Evolutionary conservation across 768 basidiomycete genomes (phyloP).

Genomic region (Auriscalpium microsporum): DNA sequence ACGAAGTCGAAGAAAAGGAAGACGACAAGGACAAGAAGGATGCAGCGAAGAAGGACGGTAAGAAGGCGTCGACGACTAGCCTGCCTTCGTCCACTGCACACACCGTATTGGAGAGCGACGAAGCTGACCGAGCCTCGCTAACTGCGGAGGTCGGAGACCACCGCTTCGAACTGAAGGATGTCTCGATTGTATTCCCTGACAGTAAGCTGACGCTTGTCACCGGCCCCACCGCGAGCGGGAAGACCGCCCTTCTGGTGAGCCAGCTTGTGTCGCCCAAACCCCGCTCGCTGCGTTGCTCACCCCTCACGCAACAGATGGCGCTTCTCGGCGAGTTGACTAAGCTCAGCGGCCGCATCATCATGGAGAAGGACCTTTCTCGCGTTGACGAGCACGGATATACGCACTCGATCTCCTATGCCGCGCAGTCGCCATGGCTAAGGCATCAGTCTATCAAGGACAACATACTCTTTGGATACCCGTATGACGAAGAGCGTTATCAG

Average conservation of each 20-base stretch:
- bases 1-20: conserved; percentile 33
- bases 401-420: conserved; percentile 41
- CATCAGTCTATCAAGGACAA: conserved; percentile 47
- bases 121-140: conserved; percentile 15
- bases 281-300: no score
- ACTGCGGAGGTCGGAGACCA: conserved; percentile 26
- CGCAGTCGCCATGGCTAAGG: conserved; percentile 40
- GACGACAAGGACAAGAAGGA: conserved; percentile 16
- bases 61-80: not conserved
- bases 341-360: conserved; percentile 45
- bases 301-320: conserved; percentile 43
- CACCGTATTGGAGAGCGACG: conserved; percentile 12
- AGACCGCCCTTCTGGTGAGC: conserved; percentile 66
- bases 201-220: conserved; percentile 66
- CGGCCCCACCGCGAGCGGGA: conserved; percentile 76
- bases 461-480: conserved; percentile 48
- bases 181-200: conserved; percentile 64
- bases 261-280: no score
- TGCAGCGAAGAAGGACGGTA: conserved; percentile 13
- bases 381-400: conserved; percentile 54
- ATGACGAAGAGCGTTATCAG: conserved; percentile 64
- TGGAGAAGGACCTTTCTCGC: conserved; percentile 54
- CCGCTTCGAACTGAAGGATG: conserved; percentile 59
- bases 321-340: conserved; percentile 66
- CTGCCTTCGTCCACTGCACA: no score